Evolutionary conservation across 164 flowering plant species (phyloP).

Genomic region (Nymphaea thermarum): DNA sequence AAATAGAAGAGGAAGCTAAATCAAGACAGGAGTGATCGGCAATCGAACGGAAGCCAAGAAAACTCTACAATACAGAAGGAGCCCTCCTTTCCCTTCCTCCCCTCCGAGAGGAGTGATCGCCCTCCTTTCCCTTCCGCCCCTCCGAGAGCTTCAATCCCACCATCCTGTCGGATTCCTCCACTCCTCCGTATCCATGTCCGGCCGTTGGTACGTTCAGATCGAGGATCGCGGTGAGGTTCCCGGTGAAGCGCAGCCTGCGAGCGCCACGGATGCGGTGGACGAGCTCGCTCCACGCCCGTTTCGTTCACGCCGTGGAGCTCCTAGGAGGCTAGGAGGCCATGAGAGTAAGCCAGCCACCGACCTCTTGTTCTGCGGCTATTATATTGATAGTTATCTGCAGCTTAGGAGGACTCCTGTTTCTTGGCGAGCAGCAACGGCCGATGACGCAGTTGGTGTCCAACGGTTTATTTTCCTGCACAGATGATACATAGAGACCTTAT

Average conservation of each 20-base stretch:
- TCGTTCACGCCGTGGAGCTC: constrained; percentile 95
- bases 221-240: constrained; percentile 57
- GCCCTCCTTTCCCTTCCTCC: constrained; percentile 63
- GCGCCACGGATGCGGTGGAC: constrained; percentile 99
- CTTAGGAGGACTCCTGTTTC: no score
- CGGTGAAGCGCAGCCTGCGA: constrained; percentile 68
- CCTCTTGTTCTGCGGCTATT: no score
- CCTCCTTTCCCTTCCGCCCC: constrained; percentile 23
- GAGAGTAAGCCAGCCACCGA: constrained; percentile 46
- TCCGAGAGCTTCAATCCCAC: constrained; percentile 4
- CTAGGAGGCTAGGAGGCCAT: constrained; percentile 98
- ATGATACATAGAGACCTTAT: not conserved
- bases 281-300: constrained; percentile 84
- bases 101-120: constrained; percentile 56
- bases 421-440: no score
- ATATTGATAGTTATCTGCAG: no score
- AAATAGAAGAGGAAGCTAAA: no score
- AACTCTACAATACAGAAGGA: constrained; percentile 28
- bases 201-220: constrained; percentile 49
- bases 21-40: no score
- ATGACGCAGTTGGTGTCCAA: no score
- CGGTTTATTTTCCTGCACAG: not conserved
- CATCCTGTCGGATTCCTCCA: constrained; percentile 8
- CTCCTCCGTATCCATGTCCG: constrained; percentile 6
- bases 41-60: no score